These are phyloP conservation scores for Chrysoporthe deuterocubensis DNA, from an alignment of 2,329 filamentous ascomycete species.

Conservation along the genomic window DNA sequence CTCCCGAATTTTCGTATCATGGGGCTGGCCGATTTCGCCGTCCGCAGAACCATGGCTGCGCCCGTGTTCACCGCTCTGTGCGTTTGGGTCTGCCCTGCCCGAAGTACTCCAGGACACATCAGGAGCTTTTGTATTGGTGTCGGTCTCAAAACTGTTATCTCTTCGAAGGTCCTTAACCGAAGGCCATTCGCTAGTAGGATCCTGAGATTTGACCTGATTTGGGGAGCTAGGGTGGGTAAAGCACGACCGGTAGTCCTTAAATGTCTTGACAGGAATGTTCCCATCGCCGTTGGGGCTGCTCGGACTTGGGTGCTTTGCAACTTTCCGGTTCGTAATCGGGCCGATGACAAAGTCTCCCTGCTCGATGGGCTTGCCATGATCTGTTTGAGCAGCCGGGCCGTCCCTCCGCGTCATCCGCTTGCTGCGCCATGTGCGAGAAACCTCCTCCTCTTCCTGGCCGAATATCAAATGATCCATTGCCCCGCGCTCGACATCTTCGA, in stretches of 20 bases:
- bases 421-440: neutral
- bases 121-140: constrained; percentile 33
- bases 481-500: constrained; percentile 50
- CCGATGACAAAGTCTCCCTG: constrained; percentile 53
- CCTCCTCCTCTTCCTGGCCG: constrained; percentile 21
- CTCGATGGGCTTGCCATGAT: constrained; percentile 19
- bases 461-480: constrained; percentile 50
- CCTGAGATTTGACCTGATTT: neutral
- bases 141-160: constrained; percentile 40
- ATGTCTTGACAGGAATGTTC: constrained; percentile 37
- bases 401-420: constrained; percentile 5
- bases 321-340: constrained; percentile 62
- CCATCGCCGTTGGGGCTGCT: constrained; percentile 28
- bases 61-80: constrained; percentile 25
- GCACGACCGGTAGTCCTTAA: constrained; percentile 42
- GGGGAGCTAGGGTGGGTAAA: constrained; percentile 35
- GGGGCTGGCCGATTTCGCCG: constrained; percentile 8
- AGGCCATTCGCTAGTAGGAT: constrained; percentile 27
- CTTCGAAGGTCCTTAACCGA: constrained; percentile 41
- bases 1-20: neutral
- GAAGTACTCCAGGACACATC: neutral
- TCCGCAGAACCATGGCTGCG: too few species aligned
- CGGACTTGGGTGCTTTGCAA: constrained; percentile 37
- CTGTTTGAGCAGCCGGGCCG: neutral
- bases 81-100: constrained; percentile 11